phyloP scores from a whole-genome alignment of 805 yeast genomes.

The Pichia sporocuriosa region DNA sequence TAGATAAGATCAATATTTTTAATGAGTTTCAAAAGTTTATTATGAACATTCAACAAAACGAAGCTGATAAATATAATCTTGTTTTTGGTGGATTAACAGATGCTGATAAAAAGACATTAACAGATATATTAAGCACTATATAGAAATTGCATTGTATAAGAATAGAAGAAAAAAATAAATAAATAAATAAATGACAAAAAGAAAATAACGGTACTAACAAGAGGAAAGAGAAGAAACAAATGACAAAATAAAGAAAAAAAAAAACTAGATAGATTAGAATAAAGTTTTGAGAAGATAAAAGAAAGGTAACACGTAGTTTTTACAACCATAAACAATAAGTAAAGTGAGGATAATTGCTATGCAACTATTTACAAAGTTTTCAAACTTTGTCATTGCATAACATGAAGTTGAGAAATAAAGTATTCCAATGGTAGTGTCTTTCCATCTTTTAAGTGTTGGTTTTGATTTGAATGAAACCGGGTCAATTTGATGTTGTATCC shows the following conservation, averaged over 20 bases:
- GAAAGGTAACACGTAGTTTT: slow-evolving; percentile 9
- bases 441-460: slow-evolving; percentile 1
- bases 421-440: neutral
- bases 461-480: slow-evolving; percentile 1
- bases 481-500: neutral
- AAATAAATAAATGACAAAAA: too few relatives aligned
- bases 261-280: neutral
- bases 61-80: slow-evolving; percentile 26
- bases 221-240: too few relatives aligned
- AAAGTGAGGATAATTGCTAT: neutral
- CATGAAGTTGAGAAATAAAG: slow-evolving; percentile 2
- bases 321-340: slow-evolving; percentile 3
- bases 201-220: too few relatives aligned
- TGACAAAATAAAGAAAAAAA: neutral
- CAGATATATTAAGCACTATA: slow-evolving; percentile 9
- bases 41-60: slow-evolving; percentile 39
- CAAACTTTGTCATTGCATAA: slow-evolving; percentile 1
- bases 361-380: neutral
- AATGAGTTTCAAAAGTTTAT: slow-evolving; percentile 54
- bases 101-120: slow-evolving; percentile 21
- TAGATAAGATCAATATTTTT: slow-evolving; percentile 72
- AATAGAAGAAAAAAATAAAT: neutral
- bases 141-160: neutral
- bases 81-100: slow-evolving; percentile 19
- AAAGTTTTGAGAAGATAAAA: neutral